phyloP scores from a whole-genome alignment of 2,329 filamentous ascomycete genomes.

The Botrytis galanthina region DNA sequence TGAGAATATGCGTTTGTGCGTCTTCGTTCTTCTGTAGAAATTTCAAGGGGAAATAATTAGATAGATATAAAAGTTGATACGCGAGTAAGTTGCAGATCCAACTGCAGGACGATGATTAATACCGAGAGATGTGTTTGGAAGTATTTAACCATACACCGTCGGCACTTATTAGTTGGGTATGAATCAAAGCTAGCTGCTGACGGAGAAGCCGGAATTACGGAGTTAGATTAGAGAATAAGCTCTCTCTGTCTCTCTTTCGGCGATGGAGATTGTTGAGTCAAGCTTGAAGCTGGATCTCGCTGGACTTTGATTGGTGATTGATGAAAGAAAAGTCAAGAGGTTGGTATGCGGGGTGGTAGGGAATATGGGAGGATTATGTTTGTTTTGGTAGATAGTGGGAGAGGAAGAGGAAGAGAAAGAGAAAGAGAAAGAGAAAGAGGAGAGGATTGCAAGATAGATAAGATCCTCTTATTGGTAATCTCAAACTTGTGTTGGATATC shows the following conservation, averaged over 20 bases:
- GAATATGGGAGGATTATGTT: neutral
- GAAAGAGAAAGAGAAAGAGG: neutral
- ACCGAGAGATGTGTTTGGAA: neutral
- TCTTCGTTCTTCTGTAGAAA: neutral
- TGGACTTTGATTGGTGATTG: neutral
- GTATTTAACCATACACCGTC: neutral
- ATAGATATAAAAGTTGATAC: neutral
- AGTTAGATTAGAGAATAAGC: neutral
- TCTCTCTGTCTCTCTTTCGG: neutral
- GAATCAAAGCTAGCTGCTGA: neutral
- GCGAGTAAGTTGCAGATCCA: neutral
- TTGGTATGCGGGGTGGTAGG: conserved; percentile 3
- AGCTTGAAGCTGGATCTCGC: neutral
- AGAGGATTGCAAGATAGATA: neutral
- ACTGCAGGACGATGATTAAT: neutral
- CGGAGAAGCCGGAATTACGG: neutral
- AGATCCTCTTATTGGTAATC: neutral
- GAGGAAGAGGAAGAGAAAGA: neutral
- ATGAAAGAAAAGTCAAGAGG: conserved; percentile 11
- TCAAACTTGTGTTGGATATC: neutral
- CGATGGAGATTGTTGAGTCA: neutral
- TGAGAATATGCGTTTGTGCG: conserved; percentile 4
- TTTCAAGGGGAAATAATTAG: neutral
- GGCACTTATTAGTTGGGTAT: neutral
- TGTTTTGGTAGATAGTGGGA: neutral